Conservation (phyloP, 202 grass and related monocot species). For the Panicum hallii region DNA sequence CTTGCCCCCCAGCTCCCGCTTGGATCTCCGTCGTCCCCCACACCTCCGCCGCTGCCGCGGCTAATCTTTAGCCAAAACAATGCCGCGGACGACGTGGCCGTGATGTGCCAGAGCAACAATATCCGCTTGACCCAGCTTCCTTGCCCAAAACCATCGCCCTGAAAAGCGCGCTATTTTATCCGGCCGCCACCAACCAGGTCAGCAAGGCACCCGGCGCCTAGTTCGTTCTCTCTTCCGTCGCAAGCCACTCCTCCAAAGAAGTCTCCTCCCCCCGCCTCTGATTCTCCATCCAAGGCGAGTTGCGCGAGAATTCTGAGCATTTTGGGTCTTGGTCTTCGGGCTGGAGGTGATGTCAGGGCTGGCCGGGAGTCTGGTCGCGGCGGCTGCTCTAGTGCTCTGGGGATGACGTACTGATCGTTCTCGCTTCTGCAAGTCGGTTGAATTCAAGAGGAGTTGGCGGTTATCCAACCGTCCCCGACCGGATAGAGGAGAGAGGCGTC, state of each 20-base stretch:
- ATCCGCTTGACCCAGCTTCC: constrained; percentile 32
- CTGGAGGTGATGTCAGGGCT: neutral
- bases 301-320: constrained; percentile 6
- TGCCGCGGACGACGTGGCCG: neutral
- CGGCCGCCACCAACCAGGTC: constrained; percentile 28
- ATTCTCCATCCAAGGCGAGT: neutral
- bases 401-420: neutral
- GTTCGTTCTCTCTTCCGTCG: constrained; percentile 9
- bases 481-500: neutral
- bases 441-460: constrained; percentile 22
- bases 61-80: neutral
- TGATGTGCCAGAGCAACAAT: constrained; percentile 29
- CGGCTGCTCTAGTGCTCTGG: neutral
- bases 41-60: neutral
- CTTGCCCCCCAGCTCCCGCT: constrained; percentile 18
- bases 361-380: neutral
- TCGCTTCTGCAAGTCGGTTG: constrained; percentile 13
- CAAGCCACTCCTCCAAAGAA: neutral
- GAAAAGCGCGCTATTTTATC: constrained; percentile 40
- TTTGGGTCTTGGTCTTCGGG: neutral
- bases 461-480: constrained; percentile 13
- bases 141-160: neutral
- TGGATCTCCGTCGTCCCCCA: neutral
- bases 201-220: constrained; percentile 14
- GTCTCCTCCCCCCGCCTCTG: neutral